A percentile compares a stretch with the other conserved stretches of the same genome.
Evolutionary conservation across 2,329 filamentous ascomycete species (phyloP).

Genomic region (Epichloe aotearoae): DNA sequence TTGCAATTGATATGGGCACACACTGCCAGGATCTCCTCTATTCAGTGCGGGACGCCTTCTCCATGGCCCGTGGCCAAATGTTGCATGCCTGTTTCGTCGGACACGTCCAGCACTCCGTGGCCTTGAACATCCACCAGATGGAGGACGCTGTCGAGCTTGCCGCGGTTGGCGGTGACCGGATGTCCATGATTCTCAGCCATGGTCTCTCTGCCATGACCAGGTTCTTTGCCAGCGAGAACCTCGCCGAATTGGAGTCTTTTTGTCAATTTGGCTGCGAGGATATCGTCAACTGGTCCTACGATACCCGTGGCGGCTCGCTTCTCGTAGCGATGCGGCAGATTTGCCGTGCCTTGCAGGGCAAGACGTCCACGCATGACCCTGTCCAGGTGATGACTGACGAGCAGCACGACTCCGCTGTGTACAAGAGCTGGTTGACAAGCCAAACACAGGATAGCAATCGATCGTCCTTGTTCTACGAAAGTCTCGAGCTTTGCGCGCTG

Average conservation of each 20-base stretch:
- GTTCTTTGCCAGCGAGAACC: constrained; percentile 57
- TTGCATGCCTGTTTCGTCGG: constrained; percentile 57
- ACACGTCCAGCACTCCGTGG: constrained; percentile 52
- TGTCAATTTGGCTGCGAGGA: constrained; percentile 63
- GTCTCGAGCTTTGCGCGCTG: constrained; percentile 47
- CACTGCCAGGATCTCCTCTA: constrained; percentile 52
- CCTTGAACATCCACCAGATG: constrained; percentile 43
- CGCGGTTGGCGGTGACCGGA: constrained; percentile 54
- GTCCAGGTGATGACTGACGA: constrained; percentile 51
- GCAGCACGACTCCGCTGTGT: constrained; percentile 45
- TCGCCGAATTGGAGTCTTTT: constrained; percentile 55
- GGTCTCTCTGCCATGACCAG: constrained; percentile 53
- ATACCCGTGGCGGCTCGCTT: constrained; percentile 58
- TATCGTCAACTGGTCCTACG: constrained; percentile 56
- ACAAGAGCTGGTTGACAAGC: constrained; percentile 44
- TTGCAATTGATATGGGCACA: constrained; percentile 51
- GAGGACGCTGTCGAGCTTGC: constrained; percentile 55
- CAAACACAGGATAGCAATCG: constrained; percentile 46
- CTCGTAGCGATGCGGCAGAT: constrained; percentile 54
- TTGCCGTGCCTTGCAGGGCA: constrained; percentile 59
- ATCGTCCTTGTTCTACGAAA: constrained; percentile 55
- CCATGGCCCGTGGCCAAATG: constrained; percentile 54
- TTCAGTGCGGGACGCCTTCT: constrained; percentile 48
- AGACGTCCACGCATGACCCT: constrained; percentile 42
- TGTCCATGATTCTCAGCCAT: constrained; percentile 58